Conservation (phyloP, 2,329 filamentous ascomycete genomes). For the Diplodia sapinea region DNA sequence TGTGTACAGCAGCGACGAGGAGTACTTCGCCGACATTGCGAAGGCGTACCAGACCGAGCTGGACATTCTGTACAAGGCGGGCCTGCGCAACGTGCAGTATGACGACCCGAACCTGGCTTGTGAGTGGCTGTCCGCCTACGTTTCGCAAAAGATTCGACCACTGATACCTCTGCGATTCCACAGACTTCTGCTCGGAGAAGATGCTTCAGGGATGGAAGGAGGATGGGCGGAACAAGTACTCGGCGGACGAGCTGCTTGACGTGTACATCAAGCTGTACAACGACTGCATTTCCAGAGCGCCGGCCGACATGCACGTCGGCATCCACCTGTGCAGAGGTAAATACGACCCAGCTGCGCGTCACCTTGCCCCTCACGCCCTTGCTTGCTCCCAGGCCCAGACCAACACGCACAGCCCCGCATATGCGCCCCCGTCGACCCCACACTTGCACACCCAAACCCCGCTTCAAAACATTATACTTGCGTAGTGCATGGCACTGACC, state of each 20-base stretch:
- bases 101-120: slow-evolving; percentile 54
- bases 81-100: slow-evolving; percentile 52
- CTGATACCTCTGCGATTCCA: neutral
- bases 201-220: slow-evolving; percentile 50
- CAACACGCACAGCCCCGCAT: neutral
- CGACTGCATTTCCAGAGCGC: slow-evolving; percentile 65
- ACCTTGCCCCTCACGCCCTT: neutral
- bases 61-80: slow-evolving; percentile 52
- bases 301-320: slow-evolving; percentile 73
- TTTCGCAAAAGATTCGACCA: neutral
- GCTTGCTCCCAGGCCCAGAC: slow-evolving; percentile 39
- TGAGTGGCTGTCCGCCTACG: slow-evolving; percentile 32
- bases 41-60: slow-evolving; percentile 52
- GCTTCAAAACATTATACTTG: neutral
- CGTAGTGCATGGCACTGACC: neutral
- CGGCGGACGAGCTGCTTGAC: slow-evolving; percentile 71
- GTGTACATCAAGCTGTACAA: slow-evolving; percentile 78
- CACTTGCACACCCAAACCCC: neutral
- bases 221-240: slow-evolving; percentile 68
- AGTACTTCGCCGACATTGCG: slow-evolving; percentile 52
- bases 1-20: slow-evolving; percentile 50
- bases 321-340: slow-evolving; percentile 68
- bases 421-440: slow-evolving; percentile 33
- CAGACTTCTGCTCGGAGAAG: slow-evolving; percentile 45
- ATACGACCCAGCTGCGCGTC: neutral